These are phyloP conservation scores for Wallacemonas sp. DNA, from an alignment of 208 protist genomes.

Conservation along the genomic window DNA sequence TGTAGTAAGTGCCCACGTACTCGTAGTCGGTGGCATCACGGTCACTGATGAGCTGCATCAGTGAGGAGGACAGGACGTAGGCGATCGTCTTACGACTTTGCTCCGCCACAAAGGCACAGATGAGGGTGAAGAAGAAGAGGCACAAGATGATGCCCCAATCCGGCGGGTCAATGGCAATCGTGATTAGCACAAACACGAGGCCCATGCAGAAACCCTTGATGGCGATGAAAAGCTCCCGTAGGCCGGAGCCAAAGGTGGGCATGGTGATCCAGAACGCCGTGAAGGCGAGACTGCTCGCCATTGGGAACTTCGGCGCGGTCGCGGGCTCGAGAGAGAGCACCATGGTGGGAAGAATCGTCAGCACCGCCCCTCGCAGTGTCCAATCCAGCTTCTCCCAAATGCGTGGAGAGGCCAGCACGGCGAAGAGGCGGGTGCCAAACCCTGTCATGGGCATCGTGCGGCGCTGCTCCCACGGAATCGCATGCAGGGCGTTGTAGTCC, in stretches of 20 bases:
- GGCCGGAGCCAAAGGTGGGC: constrained; percentile 83
- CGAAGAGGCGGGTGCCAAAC: constrained; percentile 83
- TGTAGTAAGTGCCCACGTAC: constrained; percentile 76
- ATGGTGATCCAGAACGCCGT: constrained; percentile 90
- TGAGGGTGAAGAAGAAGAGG: constrained; percentile 77
- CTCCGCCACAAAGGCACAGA: constrained; percentile 81
- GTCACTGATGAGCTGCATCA: constrained; percentile 78
- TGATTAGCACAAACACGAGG: constrained; percentile 62
- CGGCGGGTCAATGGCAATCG: constrained; percentile 58
- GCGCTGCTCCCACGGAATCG: constrained; percentile 89
- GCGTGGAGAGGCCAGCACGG: constrained; percentile 73
- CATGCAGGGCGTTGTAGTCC: constrained; percentile 78
- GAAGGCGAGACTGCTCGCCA: constrained; percentile 80
- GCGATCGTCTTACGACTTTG: constrained; percentile 88
- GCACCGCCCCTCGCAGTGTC: constrained; percentile 75
- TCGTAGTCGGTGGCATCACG: constrained; percentile 43
- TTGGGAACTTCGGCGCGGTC: constrained; percentile 44
- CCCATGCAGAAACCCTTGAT: constrained; percentile 85
- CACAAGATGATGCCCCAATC: constrained; percentile 72
- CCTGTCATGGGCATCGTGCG: constrained; percentile 70
- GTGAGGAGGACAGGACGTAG: constrained; percentile 78
- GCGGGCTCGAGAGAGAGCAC: constrained; percentile 79
- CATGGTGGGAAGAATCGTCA: constrained; percentile 88
- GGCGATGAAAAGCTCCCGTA: constrained; percentile 74
- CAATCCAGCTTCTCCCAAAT: constrained; percentile 92